Conservation (phyloP, 192 early-diverging fungal genomes). For the Mortierella hygrophila region DNA sequence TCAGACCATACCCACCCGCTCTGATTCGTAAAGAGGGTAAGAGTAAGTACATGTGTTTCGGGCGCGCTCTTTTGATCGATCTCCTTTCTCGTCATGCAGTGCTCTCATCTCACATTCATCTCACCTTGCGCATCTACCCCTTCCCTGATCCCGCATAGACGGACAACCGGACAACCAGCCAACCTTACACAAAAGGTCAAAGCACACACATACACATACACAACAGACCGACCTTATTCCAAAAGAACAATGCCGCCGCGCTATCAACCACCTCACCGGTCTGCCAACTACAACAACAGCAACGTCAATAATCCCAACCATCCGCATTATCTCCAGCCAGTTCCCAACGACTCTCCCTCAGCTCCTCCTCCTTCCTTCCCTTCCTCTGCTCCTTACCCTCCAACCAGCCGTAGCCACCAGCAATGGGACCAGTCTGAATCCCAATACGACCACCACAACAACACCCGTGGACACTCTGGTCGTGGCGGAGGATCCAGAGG, state of each 20-base stretch:
- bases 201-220: background rate
- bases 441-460: slow-evolving; percentile 7
- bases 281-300: slow-evolving; percentile 40
- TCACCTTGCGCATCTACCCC: background rate
- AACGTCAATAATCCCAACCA: slow-evolving; percentile 54
- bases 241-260: slow-evolving; percentile 41
- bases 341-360: slow-evolving; percentile 12
- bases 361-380: background rate
- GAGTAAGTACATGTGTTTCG: background rate
- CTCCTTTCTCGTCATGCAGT: background rate
- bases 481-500: slow-evolving; percentile 13
- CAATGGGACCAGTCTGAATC: slow-evolving; percentile 34
- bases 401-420: slow-evolving; percentile 18
- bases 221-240: background rate
- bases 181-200: background rate
- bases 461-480: background rate
- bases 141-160: background rate
- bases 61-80: background rate
- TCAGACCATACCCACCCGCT: background rate
- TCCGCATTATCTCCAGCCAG: slow-evolving; percentile 39
- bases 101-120: background rate
- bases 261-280: slow-evolving; percentile 42
- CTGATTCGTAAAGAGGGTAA: background rate
- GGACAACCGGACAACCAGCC: background rate
- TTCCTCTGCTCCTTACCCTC: slow-evolving; percentile 38